Evolutionary conservation across 225 moss, liverwort and hornwort species (phyloP), one percentile per base, ranked within the genome.

Genomic region (Rhytidiadelphus loreus): DNA sequence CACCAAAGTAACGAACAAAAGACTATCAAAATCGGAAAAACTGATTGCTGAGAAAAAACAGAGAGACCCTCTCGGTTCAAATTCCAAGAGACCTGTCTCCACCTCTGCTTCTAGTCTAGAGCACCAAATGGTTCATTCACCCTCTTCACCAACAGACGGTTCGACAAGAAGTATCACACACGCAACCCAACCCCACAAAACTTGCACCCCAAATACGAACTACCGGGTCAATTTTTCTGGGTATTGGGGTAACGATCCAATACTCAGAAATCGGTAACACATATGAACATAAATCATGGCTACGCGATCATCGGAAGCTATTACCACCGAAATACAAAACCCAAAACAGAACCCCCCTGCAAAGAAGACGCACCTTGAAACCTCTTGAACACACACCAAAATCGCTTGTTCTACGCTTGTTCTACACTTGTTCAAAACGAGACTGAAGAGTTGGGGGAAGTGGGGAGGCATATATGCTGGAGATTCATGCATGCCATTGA

Each of bases 401-500:
- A 26, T 61, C 10, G 75, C 61, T 69, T 46, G 74, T 41, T 39
- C 35, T 17, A 29, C 3, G 76, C 62, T 81, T 44, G 62, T 20
- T 59, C 32, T 60, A 82, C 61, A 82, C 30, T 12, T 63, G 24
- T 15, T 48, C 48, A 6, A 77, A 53, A 71, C 56, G 43, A 58
- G 12, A 20, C 65, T 91, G 72, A 50, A 14, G 72, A 79, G 32
- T 1, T 9, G 85, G 79, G 4, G 35, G 10, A 43, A 48, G 13
- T 16, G n/a, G 55, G 79, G 41, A 62, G 56, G 44, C 20, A 84
- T 93, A 91, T 93, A 90, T 84, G 90, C 83, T 74, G 57, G 83
- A 80, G 88, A 86, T 91, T 89, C 91, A 90, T 90, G 93, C 89
- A 93, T 86, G 90, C 50, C 71, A 65, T 61, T 86, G 37, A 53